Base-by-base conservation (phyloP, 208 protist species). In the Pavlovales sp. region DNA sequence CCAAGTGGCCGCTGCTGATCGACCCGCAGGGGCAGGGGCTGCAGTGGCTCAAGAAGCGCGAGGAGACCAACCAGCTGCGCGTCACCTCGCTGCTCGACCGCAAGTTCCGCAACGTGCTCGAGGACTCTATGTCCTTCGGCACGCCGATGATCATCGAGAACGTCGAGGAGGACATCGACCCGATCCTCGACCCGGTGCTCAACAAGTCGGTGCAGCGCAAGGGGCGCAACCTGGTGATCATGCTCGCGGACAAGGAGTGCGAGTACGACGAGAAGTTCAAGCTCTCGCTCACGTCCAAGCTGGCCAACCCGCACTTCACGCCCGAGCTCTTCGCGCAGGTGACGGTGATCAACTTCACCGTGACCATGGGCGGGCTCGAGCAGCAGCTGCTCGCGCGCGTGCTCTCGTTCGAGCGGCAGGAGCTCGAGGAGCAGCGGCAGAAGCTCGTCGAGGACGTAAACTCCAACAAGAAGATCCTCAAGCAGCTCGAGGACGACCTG, bases 301-400 rank as follows among this genome's bases (percentile, higher is more conserved):
- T 99, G 57, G 94, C 97, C 32, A 99, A 99, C 93, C 98, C 98
- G n/a, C 96, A 96, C 91, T 99, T 98, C 91, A 96, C 96, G 71
- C 98, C 98, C 32, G 98, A 99, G 94, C 93, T 98, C 75, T 98
- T 96, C 88, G 98, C 98, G 40, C 98, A 98, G 93, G 97, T 96
- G 81, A 95, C 97, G 37, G 94, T 99, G 30, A 98, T 99, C 90
- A 97, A 99, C 92, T 99, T 99, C 90, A 98, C 98, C n/a, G 98
- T 99, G 26, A 99, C 98, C n/a, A 98, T 98, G 84, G 81, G 84
- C 46, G 94, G 94, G 80, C 91, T 95, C 26, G 94, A 95, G 89
- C 91, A 95, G 71, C 94, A 96, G 90, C 84, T 96, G 5, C 88
- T 96, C n/a, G 97, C 95, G 41, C 95, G 97, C 79, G 97, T 99